These are phyloP conservation scores for Pascua sp. DNA, from an alignment of 1,284 basidiomycete species.

Conservation along the genomic window DNA sequence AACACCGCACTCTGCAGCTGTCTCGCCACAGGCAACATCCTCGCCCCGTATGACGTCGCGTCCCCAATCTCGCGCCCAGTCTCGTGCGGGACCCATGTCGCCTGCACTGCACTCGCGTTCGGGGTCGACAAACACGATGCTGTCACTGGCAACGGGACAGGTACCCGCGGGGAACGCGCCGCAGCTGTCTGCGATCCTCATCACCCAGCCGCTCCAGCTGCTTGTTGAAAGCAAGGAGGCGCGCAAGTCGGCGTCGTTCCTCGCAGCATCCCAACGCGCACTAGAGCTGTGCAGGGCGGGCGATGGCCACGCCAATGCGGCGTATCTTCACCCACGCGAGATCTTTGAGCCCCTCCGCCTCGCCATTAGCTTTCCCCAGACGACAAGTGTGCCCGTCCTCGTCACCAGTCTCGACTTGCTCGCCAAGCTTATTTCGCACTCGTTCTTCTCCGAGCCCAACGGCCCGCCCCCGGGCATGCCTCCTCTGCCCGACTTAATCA, in stretches of 20 bases:
- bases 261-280: conserved; percentile 75
- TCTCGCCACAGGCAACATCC: too few species aligned
- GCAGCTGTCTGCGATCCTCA: conserved; percentile 52
- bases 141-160: too few species aligned
- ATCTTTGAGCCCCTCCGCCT: conserved; percentile 89
- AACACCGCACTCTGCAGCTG: too few species aligned
- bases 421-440: conserved; percentile 91
- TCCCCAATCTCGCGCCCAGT: too few species aligned
- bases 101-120: too few species aligned
- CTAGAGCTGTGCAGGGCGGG: conserved; percentile 75
- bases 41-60: too few species aligned
- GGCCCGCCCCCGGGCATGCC: conserved; percentile 57
- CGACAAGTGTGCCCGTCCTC: conserved; percentile 83
- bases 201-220: conserved; percentile 80
- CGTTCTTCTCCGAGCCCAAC: conserved; percentile 70
- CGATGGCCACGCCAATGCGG: conserved; percentile 56
- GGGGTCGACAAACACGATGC: too few species aligned
- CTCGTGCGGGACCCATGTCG: too few species aligned
- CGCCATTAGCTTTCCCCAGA: conserved; percentile 71
- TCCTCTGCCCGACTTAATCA: conserved; percentile 82
- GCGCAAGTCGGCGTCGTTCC: conserved; percentile 72
- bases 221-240: conserved; percentile 88
- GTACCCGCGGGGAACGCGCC: conserved; percentile 15
- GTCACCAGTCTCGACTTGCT: conserved; percentile 93
- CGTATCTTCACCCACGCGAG: conserved; percentile 61